Base-by-base conservation (phyloP, 2,329 filamentous ascomycete species). In the Ceratocystis alfenasii region DNA sequence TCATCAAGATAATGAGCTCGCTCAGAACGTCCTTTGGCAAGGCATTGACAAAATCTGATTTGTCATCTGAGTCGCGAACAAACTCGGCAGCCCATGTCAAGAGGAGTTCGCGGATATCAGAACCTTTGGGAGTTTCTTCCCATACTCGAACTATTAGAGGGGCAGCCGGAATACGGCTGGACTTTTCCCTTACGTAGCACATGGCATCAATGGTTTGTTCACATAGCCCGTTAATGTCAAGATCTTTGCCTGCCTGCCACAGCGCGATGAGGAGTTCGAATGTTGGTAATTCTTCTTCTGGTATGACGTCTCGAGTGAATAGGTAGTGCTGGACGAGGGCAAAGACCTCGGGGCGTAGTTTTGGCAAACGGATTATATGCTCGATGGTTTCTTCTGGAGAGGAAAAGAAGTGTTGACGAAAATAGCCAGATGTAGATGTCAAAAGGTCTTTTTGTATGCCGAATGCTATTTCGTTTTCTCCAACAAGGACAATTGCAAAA, bases 71-170 rank as follows among this genome's bases (percentile, higher is more conserved):
- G 0, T 80, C 80, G 53, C 81, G 76, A 75, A 86, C 83, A 70
- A 86, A 86, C 72, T 86, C 83, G 30, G 82, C 83, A 1, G 83
- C 81, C 84, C 84, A 87, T 10, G 77, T 79, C 2, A 86, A 74
- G 15, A 87, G 77, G 46, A 86, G 78, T 68, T 78, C 77, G 48
- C 83, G 78, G 62, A 87, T 81, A 0, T 81, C 78, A 2, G 83
- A 85, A 7, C 82, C 83, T 69, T 83, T 81, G 0, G 82, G 82
- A 0, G 83, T 85, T 63, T 85, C 82, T 62, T 81, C 78, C 83
- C 83, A 86, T 5, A 84, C 83, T 70, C 82, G 79, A 1, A 85
- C 80, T 5, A 86, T 78, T 1, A 86, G 76, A 1, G 81, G 80
- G 0, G 82, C 82, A 2, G 81, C 79, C 1, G 84, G 84, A 55